A percentile compares a stretch with the other conserved stretches of the same genome.
These are phyloP conservation scores for Trichoderma guizhouense DNA, from an alignment of 2,329 filamentous ascomycete genomes.

Conservation along the genomic window DNA sequence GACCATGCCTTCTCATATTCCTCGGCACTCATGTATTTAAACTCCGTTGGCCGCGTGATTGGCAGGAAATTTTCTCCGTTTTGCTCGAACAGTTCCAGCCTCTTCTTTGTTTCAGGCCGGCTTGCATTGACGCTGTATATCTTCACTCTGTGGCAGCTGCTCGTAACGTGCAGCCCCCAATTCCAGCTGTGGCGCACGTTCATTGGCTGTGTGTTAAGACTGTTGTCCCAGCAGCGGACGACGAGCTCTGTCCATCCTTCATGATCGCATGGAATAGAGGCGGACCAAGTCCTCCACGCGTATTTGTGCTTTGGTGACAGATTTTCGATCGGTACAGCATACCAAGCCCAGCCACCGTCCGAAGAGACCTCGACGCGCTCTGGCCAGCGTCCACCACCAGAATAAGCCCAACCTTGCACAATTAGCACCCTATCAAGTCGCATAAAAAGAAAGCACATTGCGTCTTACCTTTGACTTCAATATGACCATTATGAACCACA, in stretches of 20 bases:
- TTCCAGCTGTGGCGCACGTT: constrained; percentile 57
- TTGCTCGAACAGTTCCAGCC: constrained; percentile 50
- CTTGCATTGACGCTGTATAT: constrained; percentile 61
- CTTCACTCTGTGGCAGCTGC: constrained; percentile 57
- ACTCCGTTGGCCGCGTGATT: background rate
- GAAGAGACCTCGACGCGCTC: constrained; percentile 61
- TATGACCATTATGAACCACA: constrained; percentile 57
- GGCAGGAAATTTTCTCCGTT: background rate
- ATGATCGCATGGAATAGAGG: constrained; percentile 58
- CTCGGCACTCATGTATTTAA: background rate
- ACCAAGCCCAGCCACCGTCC: constrained; percentile 64
- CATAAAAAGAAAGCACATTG: background rate
- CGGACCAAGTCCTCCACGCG: constrained; percentile 63
- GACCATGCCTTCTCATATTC: background rate
- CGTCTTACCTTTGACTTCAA: constrained; percentile 28
- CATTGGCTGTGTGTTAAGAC: constrained; percentile 57
- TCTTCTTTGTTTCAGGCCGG: constrained; percentile 44
- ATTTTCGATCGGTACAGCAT: constrained; percentile 57
- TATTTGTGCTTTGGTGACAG: constrained; percentile 60
- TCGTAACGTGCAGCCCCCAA: constrained; percentile 64
- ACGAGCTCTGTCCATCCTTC: constrained; percentile 61
- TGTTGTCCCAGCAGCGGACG: constrained; percentile 59
- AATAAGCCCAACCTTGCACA: constrained; percentile 53
- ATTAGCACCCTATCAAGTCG: background rate
- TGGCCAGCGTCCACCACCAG: constrained; percentile 56